phyloP scores from a whole-genome alignment of 257 asterid species.

The Agastache rugosa region DNA sequence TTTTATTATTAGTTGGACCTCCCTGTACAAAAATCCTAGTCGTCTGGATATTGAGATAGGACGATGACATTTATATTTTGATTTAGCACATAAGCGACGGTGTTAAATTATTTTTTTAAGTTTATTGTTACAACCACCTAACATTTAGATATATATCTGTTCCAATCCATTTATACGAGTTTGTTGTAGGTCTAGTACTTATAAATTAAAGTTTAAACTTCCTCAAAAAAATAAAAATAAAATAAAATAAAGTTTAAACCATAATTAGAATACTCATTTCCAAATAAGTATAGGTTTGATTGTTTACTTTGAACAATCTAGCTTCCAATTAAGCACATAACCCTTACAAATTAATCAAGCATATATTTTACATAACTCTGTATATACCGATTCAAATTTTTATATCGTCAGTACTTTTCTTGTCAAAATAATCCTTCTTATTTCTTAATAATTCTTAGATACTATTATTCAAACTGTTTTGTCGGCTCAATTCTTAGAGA shows the following conservation, averaged over 20 bases:
- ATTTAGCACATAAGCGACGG: too few species aligned
- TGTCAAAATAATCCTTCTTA: neutral
- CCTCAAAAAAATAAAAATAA: too few species aligned
- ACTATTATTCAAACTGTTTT: neutral
- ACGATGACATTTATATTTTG: too few species aligned
- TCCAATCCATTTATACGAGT: neutral
- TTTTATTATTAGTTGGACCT: too few species aligned
- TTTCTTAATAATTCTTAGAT: neutral
- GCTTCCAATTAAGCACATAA: neutral
- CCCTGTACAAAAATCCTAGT: too few species aligned
- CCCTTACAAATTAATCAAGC: neutral
- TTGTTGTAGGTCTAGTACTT: neutral
- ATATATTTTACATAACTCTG: neutral
- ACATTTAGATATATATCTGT: too few species aligned
- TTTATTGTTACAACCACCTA: too few species aligned
- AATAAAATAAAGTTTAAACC: too few species aligned
- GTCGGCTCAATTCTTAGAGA: neutral
- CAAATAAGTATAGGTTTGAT: neutral
- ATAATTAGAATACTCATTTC: too few species aligned
- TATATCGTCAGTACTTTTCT: neutral
- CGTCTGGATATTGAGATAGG: too few species aligned
- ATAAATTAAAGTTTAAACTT: too few species aligned
- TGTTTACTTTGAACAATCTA: neutral
- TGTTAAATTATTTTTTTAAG: too few species aligned
- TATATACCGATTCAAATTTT: neutral